phyloP scores from a whole-genome alignment of 75 land plant species.

The Sequoiadendron giganteum region DNA sequence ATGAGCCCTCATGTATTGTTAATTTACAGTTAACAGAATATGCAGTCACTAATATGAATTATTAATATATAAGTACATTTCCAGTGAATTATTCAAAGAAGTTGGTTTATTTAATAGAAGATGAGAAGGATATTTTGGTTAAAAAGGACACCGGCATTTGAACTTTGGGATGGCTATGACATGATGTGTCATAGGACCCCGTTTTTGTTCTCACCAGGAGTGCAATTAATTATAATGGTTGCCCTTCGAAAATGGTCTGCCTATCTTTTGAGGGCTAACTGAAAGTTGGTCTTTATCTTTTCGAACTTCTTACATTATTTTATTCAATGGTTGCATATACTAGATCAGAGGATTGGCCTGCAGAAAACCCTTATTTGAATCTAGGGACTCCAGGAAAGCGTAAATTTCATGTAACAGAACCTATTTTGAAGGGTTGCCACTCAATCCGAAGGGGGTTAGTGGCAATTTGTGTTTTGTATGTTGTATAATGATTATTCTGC shows the following conservation, averaged over 20 bases:
- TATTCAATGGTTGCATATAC: neutral
- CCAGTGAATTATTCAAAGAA: neutral
- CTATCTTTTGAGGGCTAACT: neutral
- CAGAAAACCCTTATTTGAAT: neutral
- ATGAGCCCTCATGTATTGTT: neutral
- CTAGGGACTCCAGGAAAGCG: neutral
- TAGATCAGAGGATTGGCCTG: neutral
- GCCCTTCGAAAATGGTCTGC: neutral
- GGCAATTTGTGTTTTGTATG: too few species aligned
- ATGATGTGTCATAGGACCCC: too few species aligned
- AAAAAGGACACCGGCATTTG: too few species aligned
- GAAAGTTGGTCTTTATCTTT: neutral
- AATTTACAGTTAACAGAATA: neutral
- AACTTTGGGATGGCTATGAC: too few species aligned
- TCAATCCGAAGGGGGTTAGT: too few species aligned
- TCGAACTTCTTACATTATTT: neutral
- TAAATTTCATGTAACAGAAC: neutral
- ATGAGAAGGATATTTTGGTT: neutral
- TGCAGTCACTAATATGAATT: neutral
- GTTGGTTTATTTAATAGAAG: neutral
- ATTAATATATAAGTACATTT: neutral
- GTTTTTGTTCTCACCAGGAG: too few species aligned
- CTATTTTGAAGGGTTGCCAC: too few species aligned
- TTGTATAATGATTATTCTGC: neutral
- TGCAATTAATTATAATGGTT: too few species aligned